Conservation (phyloP, 139 green algal species). For the Chlamydomonas eustigma region DNA sequence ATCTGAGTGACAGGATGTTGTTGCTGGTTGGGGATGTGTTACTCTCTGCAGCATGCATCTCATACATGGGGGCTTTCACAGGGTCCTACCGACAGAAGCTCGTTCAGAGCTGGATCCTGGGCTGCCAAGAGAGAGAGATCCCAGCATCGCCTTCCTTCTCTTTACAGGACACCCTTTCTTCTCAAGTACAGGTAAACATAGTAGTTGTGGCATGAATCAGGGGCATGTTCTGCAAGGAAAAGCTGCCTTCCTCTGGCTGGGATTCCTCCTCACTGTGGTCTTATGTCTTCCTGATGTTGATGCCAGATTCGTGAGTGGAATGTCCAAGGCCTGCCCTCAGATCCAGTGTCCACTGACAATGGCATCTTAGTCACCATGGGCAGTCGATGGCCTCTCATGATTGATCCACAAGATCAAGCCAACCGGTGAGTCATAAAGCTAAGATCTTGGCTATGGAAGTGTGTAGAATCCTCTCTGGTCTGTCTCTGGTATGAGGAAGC, state of each 20-base stretch:
- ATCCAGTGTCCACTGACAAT: constrained; percentile 69
- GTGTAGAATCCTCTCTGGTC: too few species aligned
- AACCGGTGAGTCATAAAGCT: too few species aligned
- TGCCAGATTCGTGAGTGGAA: constrained; percentile 22
- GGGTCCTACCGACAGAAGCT: constrained; percentile 21
- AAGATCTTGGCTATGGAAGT: too few species aligned
- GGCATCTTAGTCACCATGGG: constrained; percentile 62
- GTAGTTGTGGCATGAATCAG: too few species aligned
- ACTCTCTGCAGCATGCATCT: constrained; percentile 64
- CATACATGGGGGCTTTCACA: constrained; percentile 72
- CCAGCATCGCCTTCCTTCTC: constrained; percentile 41
- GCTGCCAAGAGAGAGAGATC: constrained; percentile 44
- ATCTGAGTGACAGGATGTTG: constrained; percentile 43
- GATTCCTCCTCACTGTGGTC: neutral
- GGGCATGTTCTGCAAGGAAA: too few species aligned
- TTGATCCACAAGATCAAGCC: constrained; percentile 73
- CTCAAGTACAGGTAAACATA: constrained; percentile 51
- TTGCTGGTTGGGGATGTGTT: constrained; percentile 77
- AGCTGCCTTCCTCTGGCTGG: neutral
- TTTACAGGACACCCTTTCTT: constrained; percentile 43
- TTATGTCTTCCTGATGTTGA: neutral
- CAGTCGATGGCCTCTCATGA: constrained; percentile 71
- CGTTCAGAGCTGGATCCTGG: constrained; percentile 30
- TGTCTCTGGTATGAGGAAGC: too few species aligned
- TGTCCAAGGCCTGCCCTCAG: constrained; percentile 61